Evolutionary conservation across 257 asterid species (phyloP).

Genomic region (Solanum etuberosum): DNA sequence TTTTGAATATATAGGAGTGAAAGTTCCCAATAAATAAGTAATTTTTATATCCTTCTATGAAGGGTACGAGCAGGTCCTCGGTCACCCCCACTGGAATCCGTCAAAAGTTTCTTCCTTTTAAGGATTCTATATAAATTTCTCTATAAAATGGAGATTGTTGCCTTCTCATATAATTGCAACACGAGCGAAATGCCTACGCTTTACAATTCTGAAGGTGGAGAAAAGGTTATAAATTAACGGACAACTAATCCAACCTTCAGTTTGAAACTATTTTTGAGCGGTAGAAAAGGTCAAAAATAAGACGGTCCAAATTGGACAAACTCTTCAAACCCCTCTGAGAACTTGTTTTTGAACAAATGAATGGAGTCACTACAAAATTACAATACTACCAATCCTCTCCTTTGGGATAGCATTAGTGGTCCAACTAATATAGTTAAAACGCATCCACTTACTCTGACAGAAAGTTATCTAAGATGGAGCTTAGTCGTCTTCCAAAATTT

Average conservation of each 20-base stretch:
- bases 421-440: background rate
- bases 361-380: background rate
- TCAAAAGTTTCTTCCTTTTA: background rate
- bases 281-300: background rate
- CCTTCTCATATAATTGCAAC: background rate
- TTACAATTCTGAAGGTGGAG: background rate
- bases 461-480: slow-evolving; percentile 32
- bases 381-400: background rate
- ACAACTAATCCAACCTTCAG: background rate
- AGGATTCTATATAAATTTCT: background rate
- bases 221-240: background rate
- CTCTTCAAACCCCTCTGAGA: background rate
- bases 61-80: background rate
- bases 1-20: background rate
- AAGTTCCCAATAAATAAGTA: background rate
- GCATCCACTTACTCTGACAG: slow-evolving; percentile 33
- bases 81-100: background rate
- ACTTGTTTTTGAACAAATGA: background rate
- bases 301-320: background rate
- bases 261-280: background rate
- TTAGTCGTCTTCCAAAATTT: slow-evolving; percentile 35
- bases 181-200: background rate
- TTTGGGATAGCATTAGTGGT: background rate
- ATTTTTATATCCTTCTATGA: background rate
- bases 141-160: background rate